Conservation (phyloP, 2,329 filamentous ascomycete species). For the Berkeleyomyces basicola region DNA sequence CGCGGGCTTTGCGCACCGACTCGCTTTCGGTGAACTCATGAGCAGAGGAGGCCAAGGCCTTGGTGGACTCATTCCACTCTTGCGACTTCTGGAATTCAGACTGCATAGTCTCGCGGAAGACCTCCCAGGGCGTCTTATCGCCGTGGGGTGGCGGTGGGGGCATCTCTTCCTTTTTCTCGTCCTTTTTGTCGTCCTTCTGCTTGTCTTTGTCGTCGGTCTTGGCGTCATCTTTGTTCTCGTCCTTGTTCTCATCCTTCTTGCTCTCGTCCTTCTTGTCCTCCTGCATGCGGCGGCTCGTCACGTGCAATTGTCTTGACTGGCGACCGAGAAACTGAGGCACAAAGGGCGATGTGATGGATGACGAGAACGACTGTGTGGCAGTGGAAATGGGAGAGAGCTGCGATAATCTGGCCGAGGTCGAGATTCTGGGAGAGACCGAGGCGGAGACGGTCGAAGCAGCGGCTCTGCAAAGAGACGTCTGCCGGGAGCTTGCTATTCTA, state of each 20-base stretch:
- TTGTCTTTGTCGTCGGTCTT: conserved; percentile 28
- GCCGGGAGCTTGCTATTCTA: conserved; percentile 7
- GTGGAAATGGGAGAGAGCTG: conserved; percentile 21
- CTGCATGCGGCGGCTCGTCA: conserved; percentile 16
- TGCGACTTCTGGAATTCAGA: conserved; percentile 91
- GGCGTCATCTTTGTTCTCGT: conserved; percentile 19
- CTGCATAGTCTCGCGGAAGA: conserved; percentile 93
- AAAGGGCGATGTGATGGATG: conserved; percentile 25
- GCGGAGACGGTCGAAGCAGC: conserved; percentile 15
- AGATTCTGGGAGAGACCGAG: conserved; percentile 27
- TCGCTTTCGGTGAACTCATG: conserved; percentile 90
- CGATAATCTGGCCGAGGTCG: conserved; percentile 32
- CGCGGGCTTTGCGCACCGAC: conserved; percentile 66
- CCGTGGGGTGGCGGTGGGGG: conserved; percentile 91
- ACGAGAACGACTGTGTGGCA: conserved; percentile 21
- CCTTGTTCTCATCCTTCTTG: conserved; percentile 24
- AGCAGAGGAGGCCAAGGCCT: conserved; percentile 75
- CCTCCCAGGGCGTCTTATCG: conserved; percentile 96
- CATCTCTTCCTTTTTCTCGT: conserved; percentile 45
- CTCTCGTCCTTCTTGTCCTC: conserved; percentile 8
- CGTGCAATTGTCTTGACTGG: conserved; percentile 18
- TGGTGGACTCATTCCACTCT: conserved; percentile 98
- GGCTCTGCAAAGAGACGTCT: conserved; percentile 6
- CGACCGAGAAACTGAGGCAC: neutral
- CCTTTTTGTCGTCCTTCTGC: conserved; percentile 27